Evolutionary conservation across 2,329 filamentous ascomycete genomes (phyloP).

Genomic region (Alternaria longipes): DNA sequence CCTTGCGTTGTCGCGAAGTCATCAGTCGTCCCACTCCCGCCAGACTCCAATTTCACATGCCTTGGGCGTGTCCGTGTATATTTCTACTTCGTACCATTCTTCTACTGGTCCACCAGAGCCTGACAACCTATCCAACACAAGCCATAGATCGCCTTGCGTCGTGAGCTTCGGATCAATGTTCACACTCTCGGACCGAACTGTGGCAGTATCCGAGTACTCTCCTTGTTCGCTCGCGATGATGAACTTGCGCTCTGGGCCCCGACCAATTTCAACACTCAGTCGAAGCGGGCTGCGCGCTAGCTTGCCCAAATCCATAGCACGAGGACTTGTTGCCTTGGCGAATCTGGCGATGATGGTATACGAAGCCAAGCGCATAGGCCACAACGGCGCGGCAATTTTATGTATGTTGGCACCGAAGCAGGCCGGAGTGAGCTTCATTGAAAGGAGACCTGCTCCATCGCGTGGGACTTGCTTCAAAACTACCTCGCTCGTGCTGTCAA

Average conservation of each 20-base stretch:
- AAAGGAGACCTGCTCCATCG: conserved; percentile 78
- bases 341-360: conserved; percentile 66
- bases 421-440: conserved; percentile 65
- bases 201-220: conserved; percentile 75
- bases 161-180: conserved; percentile 74
- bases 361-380: conserved; percentile 65
- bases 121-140: conserved; percentile 84
- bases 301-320: conserved; percentile 37
- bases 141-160: conserved; percentile 70
- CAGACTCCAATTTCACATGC: conserved; percentile 57
- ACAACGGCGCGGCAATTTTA: conserved; percentile 63
- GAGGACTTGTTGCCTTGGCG: conserved; percentile 43
- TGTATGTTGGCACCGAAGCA: conserved; percentile 61
- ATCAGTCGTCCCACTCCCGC: conserved; percentile 55
- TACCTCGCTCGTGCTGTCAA: conserved; percentile 71
- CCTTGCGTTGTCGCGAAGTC: background rate
- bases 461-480: conserved; percentile 69
- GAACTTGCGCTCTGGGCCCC: conserved; percentile 72
- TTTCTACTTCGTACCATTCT: conserved; percentile 62
- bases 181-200: conserved; percentile 74
- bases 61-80: conserved; percentile 57
- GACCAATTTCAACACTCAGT: conserved; percentile 76
- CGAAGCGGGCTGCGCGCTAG: conserved; percentile 64
- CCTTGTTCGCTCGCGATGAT: conserved; percentile 75
- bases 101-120: conserved; percentile 58